phyloP scores from a whole-genome alignment of 2,329 filamentous ascomycete species.

The Nemania diffusa region DNA sequence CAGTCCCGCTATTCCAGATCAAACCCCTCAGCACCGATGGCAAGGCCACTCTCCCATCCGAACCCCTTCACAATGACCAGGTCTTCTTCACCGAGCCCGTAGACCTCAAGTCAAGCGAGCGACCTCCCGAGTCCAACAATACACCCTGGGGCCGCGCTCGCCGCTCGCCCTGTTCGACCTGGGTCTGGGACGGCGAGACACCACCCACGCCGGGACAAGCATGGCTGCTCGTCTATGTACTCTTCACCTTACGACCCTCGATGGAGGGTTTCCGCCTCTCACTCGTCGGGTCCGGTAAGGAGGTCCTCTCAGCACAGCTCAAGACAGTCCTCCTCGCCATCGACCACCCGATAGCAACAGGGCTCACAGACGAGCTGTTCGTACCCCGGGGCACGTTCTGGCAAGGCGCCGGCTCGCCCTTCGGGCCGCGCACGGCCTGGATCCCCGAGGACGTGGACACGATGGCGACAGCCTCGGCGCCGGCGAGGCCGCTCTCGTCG shows the following conservation, averaged over 20 bases:
- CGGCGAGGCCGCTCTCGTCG: slow-evolving; percentile 54
- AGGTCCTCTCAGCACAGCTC: slow-evolving; percentile 52
- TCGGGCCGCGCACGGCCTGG: slow-evolving; percentile 73
- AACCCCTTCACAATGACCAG: slow-evolving; percentile 50
- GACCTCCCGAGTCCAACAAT: slow-evolving; percentile 63
- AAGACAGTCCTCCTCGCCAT: slow-evolving; percentile 61
- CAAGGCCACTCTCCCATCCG: slow-evolving; percentile 46
- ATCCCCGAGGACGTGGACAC: slow-evolving; percentile 55
- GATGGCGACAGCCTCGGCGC: too few species aligned
- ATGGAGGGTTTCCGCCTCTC: slow-evolving; percentile 62
- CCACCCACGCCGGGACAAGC: slow-evolving; percentile 60
- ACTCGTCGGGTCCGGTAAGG: slow-evolving; percentile 54
- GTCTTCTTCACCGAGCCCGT: slow-evolving; percentile 59
- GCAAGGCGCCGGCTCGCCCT: slow-evolving; percentile 75
- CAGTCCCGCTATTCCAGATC: slow-evolving; percentile 52
- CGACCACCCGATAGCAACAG: slow-evolving; percentile 56
- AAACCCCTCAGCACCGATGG: slow-evolving; percentile 45
- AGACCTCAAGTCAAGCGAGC: slow-evolving; percentile 61
- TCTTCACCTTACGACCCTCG: slow-evolving; percentile 61
- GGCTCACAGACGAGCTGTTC: slow-evolving; percentile 50
- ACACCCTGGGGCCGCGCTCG: slow-evolving; percentile 67
- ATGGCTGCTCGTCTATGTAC: slow-evolving; percentile 64
- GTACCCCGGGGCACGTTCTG: slow-evolving; percentile 70
- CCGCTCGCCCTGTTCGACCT: slow-evolving; percentile 59
- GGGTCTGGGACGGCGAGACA: slow-evolving; percentile 56